phyloP scores from a whole-genome alignment of 2,329 filamentous ascomycete genomes.

The Aspergillus fumigatus region DNA sequence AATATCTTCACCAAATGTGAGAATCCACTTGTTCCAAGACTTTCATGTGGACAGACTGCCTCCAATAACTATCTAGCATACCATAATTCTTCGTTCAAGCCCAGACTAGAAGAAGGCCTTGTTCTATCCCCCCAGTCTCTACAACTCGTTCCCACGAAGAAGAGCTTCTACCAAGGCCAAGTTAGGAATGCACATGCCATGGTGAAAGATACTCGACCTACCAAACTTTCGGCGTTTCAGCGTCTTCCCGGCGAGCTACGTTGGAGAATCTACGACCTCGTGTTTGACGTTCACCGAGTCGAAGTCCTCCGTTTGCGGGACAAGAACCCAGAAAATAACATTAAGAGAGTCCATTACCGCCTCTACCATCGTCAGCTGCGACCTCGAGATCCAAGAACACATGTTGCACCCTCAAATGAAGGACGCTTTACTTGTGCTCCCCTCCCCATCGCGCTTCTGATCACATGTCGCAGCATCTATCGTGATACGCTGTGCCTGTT shows the following conservation, averaged over 20 bases:
- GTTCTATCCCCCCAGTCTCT: not conserved
- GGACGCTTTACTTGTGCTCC: not conserved
- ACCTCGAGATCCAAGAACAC: slow-evolving; percentile 9
- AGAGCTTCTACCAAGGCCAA: not conserved
- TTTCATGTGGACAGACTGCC: not conserved
- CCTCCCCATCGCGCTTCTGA: slow-evolving; percentile 50
- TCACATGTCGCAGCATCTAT: slow-evolving; percentile 58
- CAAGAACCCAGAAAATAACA: slow-evolving; percentile 59
- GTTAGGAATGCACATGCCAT: not conserved
- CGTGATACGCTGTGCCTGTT: slow-evolving; percentile 62
- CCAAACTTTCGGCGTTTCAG: slow-evolving; percentile 56
- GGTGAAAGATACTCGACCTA: not conserved
- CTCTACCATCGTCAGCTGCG: slow-evolving; percentile 51
- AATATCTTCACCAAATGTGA: not conserved
- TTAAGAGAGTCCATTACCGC: slow-evolving; percentile 58
- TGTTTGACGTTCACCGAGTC: slow-evolving; percentile 45
- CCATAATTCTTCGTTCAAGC: not conserved
- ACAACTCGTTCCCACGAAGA: not conserved
- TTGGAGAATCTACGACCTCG: slow-evolving; percentile 62
- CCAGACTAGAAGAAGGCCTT: not conserved
- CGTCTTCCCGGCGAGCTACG: slow-evolving; percentile 66
- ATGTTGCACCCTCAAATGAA: not conserved
- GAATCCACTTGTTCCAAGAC: not conserved
- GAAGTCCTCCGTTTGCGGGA: slow-evolving; percentile 29
- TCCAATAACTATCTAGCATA: not conserved